A percentile compares a stretch with the other conserved stretches of the same genome.
These are phyloP conservation scores for Pyrrhoderma noxium DNA, from an alignment of 1,284 basidiomycete genomes.

Conservation along the genomic window DNA sequence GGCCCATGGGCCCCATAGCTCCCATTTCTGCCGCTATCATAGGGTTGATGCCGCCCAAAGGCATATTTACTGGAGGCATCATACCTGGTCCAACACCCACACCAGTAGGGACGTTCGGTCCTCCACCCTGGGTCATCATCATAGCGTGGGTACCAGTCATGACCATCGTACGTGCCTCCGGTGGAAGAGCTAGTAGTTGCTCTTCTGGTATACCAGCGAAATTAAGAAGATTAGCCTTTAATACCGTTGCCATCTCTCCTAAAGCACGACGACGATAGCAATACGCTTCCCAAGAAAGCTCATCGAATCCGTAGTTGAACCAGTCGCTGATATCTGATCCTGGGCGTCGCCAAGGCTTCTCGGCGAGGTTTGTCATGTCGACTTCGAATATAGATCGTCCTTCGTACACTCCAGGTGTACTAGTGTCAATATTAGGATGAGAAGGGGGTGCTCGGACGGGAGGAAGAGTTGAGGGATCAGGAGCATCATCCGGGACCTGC, in stretches of 20 bases:
- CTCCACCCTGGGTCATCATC: constrained; percentile 43
- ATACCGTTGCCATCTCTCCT: constrained; percentile 67
- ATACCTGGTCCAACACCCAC: constrained; percentile 33
- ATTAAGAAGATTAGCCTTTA: constrained; percentile 72
- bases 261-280: constrained; percentile 80
- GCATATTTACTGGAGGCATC: constrained; percentile 41
- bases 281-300: constrained; percentile 91
- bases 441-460: constrained; percentile 62
- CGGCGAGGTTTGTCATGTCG: constrained; percentile 74
- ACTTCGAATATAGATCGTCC: constrained; percentile 85
- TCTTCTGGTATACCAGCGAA: constrained; percentile 78
- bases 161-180: constrained; percentile 76
- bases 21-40: constrained; percentile 40
- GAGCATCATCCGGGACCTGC: constrained; percentile 39
- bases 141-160: constrained; percentile 68
- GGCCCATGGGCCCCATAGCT: constrained; percentile 32
- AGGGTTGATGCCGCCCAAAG: constrained; percentile 35
- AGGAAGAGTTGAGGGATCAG: constrained; percentile 58
- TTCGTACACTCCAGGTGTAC: constrained; percentile 58
- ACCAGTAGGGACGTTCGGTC: constrained; percentile 37
- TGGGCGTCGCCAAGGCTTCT: constrained; percentile 89
- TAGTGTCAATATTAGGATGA: constrained; percentile 69
- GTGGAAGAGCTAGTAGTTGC: constrained; percentile 63
- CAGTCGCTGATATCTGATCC: constrained; percentile 95
- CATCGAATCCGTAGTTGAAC: constrained; percentile 99